These are phyloP conservation scores for Yamagishiella unicocca DNA, from an alignment of 139 green algal genomes.

Conservation along the genomic window DNA sequence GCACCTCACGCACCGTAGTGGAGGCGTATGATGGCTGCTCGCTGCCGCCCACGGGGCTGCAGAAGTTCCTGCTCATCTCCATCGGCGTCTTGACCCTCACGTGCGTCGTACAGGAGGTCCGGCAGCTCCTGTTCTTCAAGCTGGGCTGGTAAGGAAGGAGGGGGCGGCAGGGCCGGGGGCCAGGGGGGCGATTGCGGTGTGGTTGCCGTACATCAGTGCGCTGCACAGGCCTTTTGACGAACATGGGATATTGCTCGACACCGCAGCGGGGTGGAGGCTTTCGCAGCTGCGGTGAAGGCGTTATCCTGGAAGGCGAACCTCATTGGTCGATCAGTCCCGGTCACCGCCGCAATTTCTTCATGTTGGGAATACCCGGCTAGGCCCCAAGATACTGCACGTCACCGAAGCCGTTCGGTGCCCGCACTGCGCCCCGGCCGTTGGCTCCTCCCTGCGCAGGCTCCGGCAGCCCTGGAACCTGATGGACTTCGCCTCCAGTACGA, in stretches of 20 bases:
- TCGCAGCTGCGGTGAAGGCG: too few relatives aligned
- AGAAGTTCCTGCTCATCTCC: constrained; percentile 21
- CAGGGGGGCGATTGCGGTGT: neutral
- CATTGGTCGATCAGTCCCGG: too few relatives aligned
- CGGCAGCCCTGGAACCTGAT: constrained; percentile 45
- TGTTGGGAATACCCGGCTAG: too few relatives aligned
- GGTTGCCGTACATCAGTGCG: too few relatives aligned
- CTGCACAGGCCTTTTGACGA: too few relatives aligned
- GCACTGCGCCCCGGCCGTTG: too few relatives aligned
- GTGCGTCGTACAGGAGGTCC: constrained; percentile 4
- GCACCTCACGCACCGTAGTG: neutral
- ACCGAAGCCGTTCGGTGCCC: too few relatives aligned
- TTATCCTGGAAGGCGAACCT: too few relatives aligned
- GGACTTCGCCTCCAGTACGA: constrained; percentile 30
- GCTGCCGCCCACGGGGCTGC: constrained; percentile 13
- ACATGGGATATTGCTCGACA: too few relatives aligned
- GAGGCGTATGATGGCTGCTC: neutral
- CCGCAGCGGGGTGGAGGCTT: too few relatives aligned
- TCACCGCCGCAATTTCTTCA: too few relatives aligned
- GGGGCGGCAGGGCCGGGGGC: neutral
- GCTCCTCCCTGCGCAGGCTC: constrained; percentile 1
- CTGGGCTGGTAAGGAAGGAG: constrained; percentile 32
- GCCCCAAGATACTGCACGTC: too few relatives aligned
- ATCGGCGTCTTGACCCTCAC: constrained; percentile 23
- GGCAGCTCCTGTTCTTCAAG: constrained; percentile 46